phyloP scores from a whole-genome alignment of 2,329 filamentous ascomycete species.

The Monosporascus sp. region DNA sequence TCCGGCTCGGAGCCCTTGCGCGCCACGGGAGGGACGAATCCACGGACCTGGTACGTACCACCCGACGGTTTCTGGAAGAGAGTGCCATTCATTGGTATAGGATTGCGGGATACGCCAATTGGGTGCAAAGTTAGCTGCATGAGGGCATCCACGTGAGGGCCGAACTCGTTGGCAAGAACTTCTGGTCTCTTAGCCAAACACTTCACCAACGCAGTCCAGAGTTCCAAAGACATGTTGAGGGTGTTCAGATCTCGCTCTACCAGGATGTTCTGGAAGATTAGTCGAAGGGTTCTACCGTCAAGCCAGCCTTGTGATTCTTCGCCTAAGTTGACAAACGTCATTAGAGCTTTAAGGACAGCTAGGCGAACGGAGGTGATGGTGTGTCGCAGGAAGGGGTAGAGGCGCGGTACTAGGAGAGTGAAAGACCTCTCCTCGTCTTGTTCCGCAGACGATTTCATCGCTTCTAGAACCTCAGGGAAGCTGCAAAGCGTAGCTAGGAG shows the following conservation, averaged over 20 bases:
- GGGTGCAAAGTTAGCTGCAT: conserved; percentile 83
- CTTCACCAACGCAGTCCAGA: conserved; percentile 76
- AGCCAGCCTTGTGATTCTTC: conserved; percentile 85
- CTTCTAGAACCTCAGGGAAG: conserved; percentile 84
- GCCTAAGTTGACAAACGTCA: conserved; percentile 87
- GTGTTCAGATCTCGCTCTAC: conserved; percentile 86
- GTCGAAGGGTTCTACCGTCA: conserved; percentile 77
- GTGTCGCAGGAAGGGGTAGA: conserved; percentile 94
- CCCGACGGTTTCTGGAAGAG: conserved; percentile 94
- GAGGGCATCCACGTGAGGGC: conserved; percentile 70
- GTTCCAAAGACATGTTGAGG: conserved; percentile 74
- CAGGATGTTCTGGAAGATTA: conserved; percentile 92
- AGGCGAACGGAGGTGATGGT: conserved; percentile 95
- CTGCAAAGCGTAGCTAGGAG: conserved; percentile 91
- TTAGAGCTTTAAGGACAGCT: conserved; percentile 84
- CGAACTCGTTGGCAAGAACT: conserved; percentile 67
- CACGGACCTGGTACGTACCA: conserved; percentile 62
- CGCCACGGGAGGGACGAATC: conserved; percentile 38
- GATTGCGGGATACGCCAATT: conserved; percentile 84
- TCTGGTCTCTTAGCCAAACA: conserved; percentile 60
- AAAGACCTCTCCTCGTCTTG: conserved; percentile 85
- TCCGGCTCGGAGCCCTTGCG: conserved; percentile 48
- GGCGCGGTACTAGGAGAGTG: conserved; percentile 80
- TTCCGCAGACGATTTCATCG: conserved; percentile 87
- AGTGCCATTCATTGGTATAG: conserved; percentile 83